These are phyloP conservation scores for Tylopilus intermedius DNA, from an alignment of 768 basidiomycete genomes.

Conservation along the genomic window DNA sequence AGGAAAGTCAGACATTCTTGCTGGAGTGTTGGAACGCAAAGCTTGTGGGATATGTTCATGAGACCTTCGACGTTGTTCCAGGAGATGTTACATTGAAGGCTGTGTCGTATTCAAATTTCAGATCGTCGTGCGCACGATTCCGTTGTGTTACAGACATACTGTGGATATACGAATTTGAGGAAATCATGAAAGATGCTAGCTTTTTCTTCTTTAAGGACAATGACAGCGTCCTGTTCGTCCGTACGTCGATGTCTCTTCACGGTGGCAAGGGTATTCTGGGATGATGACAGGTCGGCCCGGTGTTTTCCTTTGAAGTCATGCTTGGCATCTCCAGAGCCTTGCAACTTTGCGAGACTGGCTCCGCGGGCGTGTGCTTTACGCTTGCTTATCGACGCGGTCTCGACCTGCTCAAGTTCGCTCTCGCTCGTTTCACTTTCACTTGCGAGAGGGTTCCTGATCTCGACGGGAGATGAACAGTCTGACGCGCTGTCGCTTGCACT, in stretches of 20 bases:
- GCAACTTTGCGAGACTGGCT: conserved; percentile 57
- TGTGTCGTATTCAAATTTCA: conserved; percentile 24
- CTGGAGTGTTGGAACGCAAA: conserved; percentile 78
- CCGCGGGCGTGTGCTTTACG: conserved; percentile 41
- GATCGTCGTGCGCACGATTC: not conserved
- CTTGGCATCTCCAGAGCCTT: conserved; percentile 31
- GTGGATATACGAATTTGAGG: conserved; percentile 88
- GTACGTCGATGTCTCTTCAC: conserved; percentile 38
- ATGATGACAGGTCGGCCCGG: conserved; percentile 12
- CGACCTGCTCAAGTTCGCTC: conserved; percentile 31
- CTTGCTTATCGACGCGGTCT: conserved; percentile 14
- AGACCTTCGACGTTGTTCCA: conserved; percentile 94
- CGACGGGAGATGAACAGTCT: conserved; percentile 41
- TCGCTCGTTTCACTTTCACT: conserved; percentile 35
- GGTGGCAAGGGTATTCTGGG: conserved; percentile 36
- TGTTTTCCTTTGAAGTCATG: conserved; percentile 24
- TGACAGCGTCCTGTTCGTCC: conserved; percentile 71
- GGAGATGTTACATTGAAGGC: conserved; percentile 86
- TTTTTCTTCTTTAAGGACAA: conserved; percentile 87
- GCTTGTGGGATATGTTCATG: conserved; percentile 87
- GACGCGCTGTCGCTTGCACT: conserved; percentile 26
- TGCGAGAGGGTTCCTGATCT: conserved; percentile 33
- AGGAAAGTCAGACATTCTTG: conserved; percentile 82
- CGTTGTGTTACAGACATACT: conserved; percentile 46
- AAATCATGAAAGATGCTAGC: conserved; percentile 90